Evolutionary conservation across 345 rosid species (phyloP), one percentile per base, ranked within the genome.

Genomic region (Eucalyptus microcorys): DNA sequence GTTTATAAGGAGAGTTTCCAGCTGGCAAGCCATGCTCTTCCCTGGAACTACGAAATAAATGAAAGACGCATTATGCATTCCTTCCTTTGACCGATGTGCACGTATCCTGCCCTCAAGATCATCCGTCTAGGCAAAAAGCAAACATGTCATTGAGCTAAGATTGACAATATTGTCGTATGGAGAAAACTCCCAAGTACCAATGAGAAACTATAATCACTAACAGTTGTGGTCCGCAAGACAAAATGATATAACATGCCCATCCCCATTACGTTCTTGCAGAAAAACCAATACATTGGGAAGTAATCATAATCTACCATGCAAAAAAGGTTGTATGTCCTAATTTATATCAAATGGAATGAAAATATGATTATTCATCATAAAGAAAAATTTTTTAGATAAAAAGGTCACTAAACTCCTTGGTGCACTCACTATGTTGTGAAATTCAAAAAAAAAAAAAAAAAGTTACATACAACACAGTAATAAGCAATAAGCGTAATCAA

Each of bases 1-100:
- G 93, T 98, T 96, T 91, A 98, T 94, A 85, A 98, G 94, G 89
- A 98, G 98, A 30, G 99, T 98, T 93, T 98, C 99, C 49, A 98
- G 91, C 92, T 94, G 98, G 91, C 99, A 97, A 52, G 98, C 99
- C 7, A 94, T 83, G 93, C 99, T 98, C 94, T 98, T 98, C 90
- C 99, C 99, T 5, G 96, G 94, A 53, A 98, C 99, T 49, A 87
- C 59, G 80, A 96, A 93, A 94, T 97, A 98, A 32, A 97, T 86
- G 91, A 98, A 98, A 27, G 97, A 91, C 14, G 98, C 96, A 64
- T 90, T 95, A 89, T 92, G 93, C 95, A 95, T 53, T 87, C 96
- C 98, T 71, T 94, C 96, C 93, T 93, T 96, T 7, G 92, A 92
- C 4, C 99, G 92, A 90, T 98, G 99, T 0, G 96, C 14, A 8